phyloP scores from a whole-genome alignment of 2,329 filamentous ascomycete genomes.

The Pseudogymnoascus sp. region DNA sequence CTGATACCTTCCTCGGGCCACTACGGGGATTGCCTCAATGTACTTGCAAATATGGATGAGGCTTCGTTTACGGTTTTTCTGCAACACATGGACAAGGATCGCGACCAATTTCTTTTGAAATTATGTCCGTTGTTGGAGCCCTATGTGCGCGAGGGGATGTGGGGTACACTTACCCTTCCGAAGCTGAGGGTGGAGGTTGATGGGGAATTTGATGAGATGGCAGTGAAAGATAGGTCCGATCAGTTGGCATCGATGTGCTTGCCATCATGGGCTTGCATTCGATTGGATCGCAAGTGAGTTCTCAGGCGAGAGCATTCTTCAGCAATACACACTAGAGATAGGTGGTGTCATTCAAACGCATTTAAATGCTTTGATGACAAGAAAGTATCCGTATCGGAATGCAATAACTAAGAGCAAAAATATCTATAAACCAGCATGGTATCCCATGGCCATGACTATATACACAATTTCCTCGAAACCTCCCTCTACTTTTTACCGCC shows the following conservation, averaged over 20 bases:
- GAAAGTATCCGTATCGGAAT: not conserved
- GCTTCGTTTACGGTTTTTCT: not conserved
- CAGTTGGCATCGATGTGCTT: not conserved
- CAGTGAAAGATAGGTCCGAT: not conserved
- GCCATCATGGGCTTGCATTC: not conserved
- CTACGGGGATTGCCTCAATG: not conserved
- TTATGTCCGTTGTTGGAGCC: not conserved
- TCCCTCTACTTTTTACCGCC: conserved; percentile 13
- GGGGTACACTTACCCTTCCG: not conserved
- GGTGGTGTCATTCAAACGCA: not conserved
- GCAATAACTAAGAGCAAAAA: not conserved
- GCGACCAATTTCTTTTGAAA: not conserved
- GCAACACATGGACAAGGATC: not conserved
- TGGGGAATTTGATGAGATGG: not conserved
- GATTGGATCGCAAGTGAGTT: not conserved
- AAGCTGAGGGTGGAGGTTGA: not conserved
- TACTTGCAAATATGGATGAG: not conserved
- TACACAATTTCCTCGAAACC: not conserved
- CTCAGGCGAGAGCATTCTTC: not conserved
- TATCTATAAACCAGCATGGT: not conserved
- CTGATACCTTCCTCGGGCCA: not conserved
- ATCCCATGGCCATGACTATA: not conserved
- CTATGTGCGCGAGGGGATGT: not conserved
- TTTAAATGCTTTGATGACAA: not conserved
- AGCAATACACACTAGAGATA: not conserved